A percentile compares a stretch with the other conserved stretches of the same genome.
Conservation (phyloP, 1,284 basidiomycete species). For the Trichosporon sp. region DNA sequence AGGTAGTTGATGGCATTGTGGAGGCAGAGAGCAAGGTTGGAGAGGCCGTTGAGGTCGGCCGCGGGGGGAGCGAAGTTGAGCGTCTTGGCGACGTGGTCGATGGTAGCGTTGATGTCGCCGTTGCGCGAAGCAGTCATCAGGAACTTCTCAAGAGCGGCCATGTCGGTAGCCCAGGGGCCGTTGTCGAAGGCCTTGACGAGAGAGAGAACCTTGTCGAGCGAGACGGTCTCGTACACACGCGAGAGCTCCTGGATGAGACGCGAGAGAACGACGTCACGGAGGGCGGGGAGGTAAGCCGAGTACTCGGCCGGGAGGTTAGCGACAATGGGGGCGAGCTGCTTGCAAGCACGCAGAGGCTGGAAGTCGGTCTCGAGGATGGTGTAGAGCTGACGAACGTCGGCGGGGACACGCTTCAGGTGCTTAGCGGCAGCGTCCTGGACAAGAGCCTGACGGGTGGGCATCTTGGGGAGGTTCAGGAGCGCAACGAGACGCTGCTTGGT, state of each 20-base stretch:
- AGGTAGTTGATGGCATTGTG: conserved; percentile 61
- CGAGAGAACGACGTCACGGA: conserved; percentile 87
- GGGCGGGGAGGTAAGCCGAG: conserved; percentile 77
- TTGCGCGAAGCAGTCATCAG: conserved; percentile 85
- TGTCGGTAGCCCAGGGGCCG: conserved; percentile 56
- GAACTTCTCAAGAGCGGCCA: conserved; percentile 80
- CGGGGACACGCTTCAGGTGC: conserved; percentile 74
- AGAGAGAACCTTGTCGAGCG: conserved; percentile 66
- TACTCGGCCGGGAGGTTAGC: conserved; percentile 59
- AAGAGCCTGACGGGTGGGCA: conserved; percentile 79
- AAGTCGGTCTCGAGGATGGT: conserved; percentile 89
- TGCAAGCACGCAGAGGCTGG: conserved; percentile 85
- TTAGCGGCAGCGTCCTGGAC: conserved; percentile 81
- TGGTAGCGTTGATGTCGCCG: conserved; percentile 78
- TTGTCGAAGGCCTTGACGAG: conserved; percentile 67
- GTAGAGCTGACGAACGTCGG: conserved; percentile 76
- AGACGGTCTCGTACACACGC: conserved; percentile 88
- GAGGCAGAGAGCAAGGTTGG: conserved; percentile 66
- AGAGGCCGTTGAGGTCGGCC: conserved; percentile 55
- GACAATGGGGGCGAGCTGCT: conserved; percentile 76
- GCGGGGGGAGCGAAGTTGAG: conserved; percentile 62
- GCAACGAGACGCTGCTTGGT: conserved; percentile 74
- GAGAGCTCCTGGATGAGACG: conserved; percentile 90
- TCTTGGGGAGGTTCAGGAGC: conserved; percentile 75
- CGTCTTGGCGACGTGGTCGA: conserved; percentile 83